Evolutionary conservation across 495 filamentous ascomycete genomes (phyloP), one percentile per base, ranked within the genome.

Genomic region (Trichoderma erinaceum): DNA sequence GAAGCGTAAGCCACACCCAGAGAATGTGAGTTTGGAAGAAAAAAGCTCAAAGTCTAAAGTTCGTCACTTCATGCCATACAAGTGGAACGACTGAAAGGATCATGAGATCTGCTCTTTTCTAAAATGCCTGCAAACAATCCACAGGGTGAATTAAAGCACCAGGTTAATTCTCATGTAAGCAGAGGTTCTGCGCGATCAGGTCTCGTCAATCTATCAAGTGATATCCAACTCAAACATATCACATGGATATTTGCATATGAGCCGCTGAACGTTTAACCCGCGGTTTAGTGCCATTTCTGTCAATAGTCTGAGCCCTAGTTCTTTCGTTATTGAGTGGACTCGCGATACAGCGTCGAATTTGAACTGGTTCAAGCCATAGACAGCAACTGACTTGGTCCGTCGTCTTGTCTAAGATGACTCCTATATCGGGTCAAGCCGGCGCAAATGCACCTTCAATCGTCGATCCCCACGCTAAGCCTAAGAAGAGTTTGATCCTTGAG

Each of bases 41-140:
- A 61, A 61, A 10, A 61, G 56, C 56, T 61, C n/a, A 21, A 61
- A 61, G 56, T 61, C 16, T 61, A 61, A 61, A 52, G 27, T 61
- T 16, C 44, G n/a, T 32, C 23, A 10, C 8, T 10, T 32, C 25
- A 61, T 61, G 27, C 10, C 56, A 61, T 61, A 61, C 56, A 25
- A 12, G 15, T 16, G 18, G 48, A 10, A 52, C 18, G 21, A 52
- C 1, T 4, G 7, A 3, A 12, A 21, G 32, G 23, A 61, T 61
- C 23, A 61, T 25, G 23, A 21, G 56, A 29, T 61, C 44, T 48
- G 13, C n/a, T 48, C 12, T 3, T 7, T n/a, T 4, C 7, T 48
- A 12, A 13, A 13, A 16, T 6, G 13, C 13, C 18, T 4, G n/a
- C 3, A 13, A 48, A 48, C 4, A 48, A 4, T 48, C 18, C 12